Base-by-base conservation (phyloP, 768 basidiomycete genomes). In the Fomitopsis serialis region DNA sequence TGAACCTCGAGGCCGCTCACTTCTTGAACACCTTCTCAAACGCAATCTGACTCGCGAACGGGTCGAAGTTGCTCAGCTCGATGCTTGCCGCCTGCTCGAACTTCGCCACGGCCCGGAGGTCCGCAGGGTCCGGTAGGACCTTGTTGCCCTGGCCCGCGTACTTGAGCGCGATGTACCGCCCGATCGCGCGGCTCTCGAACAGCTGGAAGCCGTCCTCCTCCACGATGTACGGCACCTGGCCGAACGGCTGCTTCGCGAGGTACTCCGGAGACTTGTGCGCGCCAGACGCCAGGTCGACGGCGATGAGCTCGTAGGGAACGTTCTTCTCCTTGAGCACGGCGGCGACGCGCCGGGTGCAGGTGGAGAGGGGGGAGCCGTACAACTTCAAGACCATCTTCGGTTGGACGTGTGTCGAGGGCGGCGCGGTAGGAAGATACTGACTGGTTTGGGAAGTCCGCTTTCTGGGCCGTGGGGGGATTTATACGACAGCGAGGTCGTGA, bases 131-230 rank as follows among this genome's bases (percentile, higher is more conserved):
- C 13, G 86, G 85, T 25, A 82, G 68, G 29, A 87, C 72, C 12
- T 65, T 53, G 3, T 76, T 71, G 21, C 81, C 82, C 54, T 82
- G 75, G 46, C 48, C 58, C 54, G 54, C 56, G 58, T 81, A 80
- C 64, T 85, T 85, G 36, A 66, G 64, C 34, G 72, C 77, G 59
- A 87, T 61, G 63, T 87, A 89, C 13, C 80, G 76, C 35, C 62
- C 65, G 58, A 88, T 87, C 1, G 85, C 84, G n/a, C 84, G 80
- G 48, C 76, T 78, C 63, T 87, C 85, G 65, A 75, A 87, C 35
- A 90, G 59, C 50, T 77, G 68, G 68, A 85, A 80, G 5, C 83
- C 86, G 34, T 82, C 82, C 34, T 87, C 61, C 50, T 62, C 81
- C 17, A 45, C 51, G 53, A 87, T 72, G 64, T 74, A 80, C 1